Evolutionary conservation across 139 green algal species (phyloP), one percentile per base, ranked within the genome.

Genomic region (Chlamydomonas sphaeroides): DNA sequence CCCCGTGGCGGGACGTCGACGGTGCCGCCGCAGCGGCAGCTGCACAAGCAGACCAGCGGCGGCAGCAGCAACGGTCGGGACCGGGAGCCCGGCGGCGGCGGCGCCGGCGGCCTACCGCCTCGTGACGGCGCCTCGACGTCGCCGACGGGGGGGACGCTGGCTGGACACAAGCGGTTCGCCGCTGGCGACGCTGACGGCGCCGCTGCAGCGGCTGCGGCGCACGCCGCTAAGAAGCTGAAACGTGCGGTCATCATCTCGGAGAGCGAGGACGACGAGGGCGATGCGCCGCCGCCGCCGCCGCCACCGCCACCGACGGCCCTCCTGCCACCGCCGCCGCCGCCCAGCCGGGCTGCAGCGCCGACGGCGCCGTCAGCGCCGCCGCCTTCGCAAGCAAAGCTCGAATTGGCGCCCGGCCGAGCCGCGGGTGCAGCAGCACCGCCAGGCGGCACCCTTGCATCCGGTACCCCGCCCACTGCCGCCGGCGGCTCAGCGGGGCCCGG

Each of bases 231-330:
- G 42, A 73, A 65, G 63, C 6, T 32, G 0, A 83, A 83, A 32
- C 76, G 76, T 2, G 48, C 62, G 0, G 76, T 83, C 32, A 83
- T 83, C 23, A 68, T 83, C 45, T 66, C 76, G 1, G 63, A 73
- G 7, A 83, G 76, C 76, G 76, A 83, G 42, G 76, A 83, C 2
- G 76, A 83, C 8, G 76, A 83, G 3, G 42, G 15, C 21, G 63
- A 83, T 1, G 30, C 38, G 45, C 45, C 28, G 21, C n/a, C 63
- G 7, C 45, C 62, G 23, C 51, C 75, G 21, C 32, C 61, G 48
- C 42, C 62, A 26, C 76, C 59, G 36, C 72, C 56, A 20, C 56
- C 26, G n/a, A 3, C 15, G 59, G 53, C 53, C 23, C 17, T 28
- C 53, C 53, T 8, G 53, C 11, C 69, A 65, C 32, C 48, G 21